Percentiles rank a stretch among this genome's conserved stretches.
Conservation (phyloP, 345 rosid genomes). For the Citrus maxima region DNA sequence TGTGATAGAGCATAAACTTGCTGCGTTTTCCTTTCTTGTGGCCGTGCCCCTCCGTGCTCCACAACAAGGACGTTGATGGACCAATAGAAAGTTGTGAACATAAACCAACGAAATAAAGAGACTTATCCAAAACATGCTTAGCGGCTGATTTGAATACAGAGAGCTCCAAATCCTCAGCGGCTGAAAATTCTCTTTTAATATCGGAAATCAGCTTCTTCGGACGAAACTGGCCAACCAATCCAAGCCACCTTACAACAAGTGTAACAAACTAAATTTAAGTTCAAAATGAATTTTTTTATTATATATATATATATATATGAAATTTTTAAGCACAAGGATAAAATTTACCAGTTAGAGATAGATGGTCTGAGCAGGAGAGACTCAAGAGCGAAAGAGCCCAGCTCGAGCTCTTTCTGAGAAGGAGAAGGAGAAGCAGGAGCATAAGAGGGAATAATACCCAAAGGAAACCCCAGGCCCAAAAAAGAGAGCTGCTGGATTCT, state of each 20-base stretch:
- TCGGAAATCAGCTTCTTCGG: slow-evolving; percentile 69
- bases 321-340: background rate
- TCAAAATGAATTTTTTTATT: no score
- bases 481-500: slow-evolving; percentile 89
- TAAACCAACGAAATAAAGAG: slow-evolving; percentile 62
- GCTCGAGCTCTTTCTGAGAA: slow-evolving; percentile 42
- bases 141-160: slow-evolving; percentile 46
- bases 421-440: slow-evolving; percentile 49
- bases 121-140: slow-evolving; percentile 66
- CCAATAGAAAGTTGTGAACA: slow-evolving; percentile 57
- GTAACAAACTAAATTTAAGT: no score
- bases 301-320: no score
- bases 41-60: slow-evolving; percentile 56
- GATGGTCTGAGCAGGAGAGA: slow-evolving; percentile 60
- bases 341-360: slow-evolving; percentile 48
- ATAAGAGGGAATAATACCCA: slow-evolving; percentile 73
- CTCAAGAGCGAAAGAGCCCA: slow-evolving; percentile 69
- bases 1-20: slow-evolving; percentile 65
- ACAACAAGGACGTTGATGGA: slow-evolving; percentile 45
- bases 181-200: slow-evolving; percentile 50
- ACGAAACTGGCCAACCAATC: slow-evolving; percentile 67
- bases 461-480: slow-evolving; percentile 63
- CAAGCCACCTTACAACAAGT: slow-evolving; percentile 61
- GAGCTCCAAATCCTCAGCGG: slow-evolving; percentile 49
- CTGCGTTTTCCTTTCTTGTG: slow-evolving; percentile 47